phyloP scores from a whole-genome alignment of 768 basidiomycete species.

The Hirschioporus abietinus region DNA sequence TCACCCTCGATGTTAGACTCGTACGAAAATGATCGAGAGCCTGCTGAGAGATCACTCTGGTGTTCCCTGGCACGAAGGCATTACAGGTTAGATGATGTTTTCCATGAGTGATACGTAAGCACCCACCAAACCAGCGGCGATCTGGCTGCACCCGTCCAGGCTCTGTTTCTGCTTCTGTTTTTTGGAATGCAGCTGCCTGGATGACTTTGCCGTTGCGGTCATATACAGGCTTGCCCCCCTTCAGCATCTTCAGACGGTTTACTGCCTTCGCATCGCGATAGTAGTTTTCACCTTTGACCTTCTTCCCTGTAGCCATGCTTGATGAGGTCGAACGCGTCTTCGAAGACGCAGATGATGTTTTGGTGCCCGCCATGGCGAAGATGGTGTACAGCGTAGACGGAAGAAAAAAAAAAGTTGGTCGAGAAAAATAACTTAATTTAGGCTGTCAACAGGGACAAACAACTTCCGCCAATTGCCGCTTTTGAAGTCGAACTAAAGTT shows the following conservation, averaged over 20 bases:
- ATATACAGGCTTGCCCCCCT: slow-evolving; percentile 84
- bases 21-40: slow-evolving; percentile 96
- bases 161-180: slow-evolving; percentile 85
- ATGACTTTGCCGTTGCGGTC: slow-evolving; percentile 91
- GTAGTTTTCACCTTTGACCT: slow-evolving; percentile 93
- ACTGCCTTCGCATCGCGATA: slow-evolving; percentile 94
- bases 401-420: neutral
- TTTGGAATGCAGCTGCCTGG: slow-evolving; percentile 93
- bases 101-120: neutral
- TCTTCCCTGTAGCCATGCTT: slow-evolving; percentile 54
- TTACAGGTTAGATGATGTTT: slow-evolving; percentile 4
- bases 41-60: slow-evolving; percentile 95
- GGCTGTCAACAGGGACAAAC: neutral
- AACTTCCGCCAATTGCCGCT: neutral
- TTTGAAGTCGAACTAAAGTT: too few relatives aligned
- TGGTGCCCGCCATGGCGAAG: slow-evolving; percentile 27
- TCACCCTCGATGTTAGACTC: slow-evolving; percentile 74
- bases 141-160: slow-evolving; percentile 93
- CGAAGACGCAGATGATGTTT: slow-evolving; percentile 21
- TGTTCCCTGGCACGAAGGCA: slow-evolving; percentile 63
- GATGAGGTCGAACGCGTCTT: slow-evolving; percentile 35
- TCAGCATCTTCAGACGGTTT: slow-evolving; percentile 83
- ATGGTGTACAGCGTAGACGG: too few relatives aligned
- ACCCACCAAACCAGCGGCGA: slow-evolving; percentile 89
- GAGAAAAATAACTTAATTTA: neutral